Percentiles rank a stretch among this genome's conserved stretches.
These are phyloP conservation scores for Vigna trinervia DNA, from an alignment of 306 rosid species.

Conservation along the genomic window DNA sequence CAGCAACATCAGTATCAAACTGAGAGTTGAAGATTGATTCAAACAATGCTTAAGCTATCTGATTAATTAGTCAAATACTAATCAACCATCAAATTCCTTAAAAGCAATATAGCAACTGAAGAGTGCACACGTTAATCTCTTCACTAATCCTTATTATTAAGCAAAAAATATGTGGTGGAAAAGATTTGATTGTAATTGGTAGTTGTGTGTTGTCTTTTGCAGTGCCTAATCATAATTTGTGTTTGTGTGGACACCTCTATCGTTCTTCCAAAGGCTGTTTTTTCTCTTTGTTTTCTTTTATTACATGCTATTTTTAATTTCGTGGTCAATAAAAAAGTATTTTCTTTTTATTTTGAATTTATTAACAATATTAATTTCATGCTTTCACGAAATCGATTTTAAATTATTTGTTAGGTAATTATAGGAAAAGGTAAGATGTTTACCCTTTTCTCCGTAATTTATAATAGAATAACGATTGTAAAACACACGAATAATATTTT, in stretches of 20 bases:
- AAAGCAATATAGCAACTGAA: neutral
- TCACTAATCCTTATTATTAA: neutral
- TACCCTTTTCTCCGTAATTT: too few relatives aligned
- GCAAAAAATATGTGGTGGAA: neutral
- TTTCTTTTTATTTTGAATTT: conserved; percentile 1
- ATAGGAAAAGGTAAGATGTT: too few relatives aligned
- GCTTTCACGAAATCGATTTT: too few relatives aligned
- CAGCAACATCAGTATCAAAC: neutral
- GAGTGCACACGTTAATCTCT: neutral
- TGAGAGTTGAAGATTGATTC: neutral
- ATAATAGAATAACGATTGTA: too few relatives aligned
- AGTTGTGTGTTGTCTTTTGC: conserved; percentile 27
- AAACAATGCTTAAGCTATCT: neutral
- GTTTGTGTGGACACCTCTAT: neutral
- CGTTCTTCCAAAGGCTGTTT: neutral
- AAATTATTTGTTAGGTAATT: too few relatives aligned
- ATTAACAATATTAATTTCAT: neutral
- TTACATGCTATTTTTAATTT: neutral
- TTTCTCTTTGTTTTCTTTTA: neutral
- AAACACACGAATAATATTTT: too few relatives aligned
- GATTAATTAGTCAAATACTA: conserved; percentile 18
- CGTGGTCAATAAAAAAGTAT: neutral
- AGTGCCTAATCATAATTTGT: neutral
- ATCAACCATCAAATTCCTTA: conserved; percentile 1
- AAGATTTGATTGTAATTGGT: neutral